Base-by-base conservation (phyloP, 2,329 filamentous ascomycete genomes). In the Didymellaceae sp. region DNA sequence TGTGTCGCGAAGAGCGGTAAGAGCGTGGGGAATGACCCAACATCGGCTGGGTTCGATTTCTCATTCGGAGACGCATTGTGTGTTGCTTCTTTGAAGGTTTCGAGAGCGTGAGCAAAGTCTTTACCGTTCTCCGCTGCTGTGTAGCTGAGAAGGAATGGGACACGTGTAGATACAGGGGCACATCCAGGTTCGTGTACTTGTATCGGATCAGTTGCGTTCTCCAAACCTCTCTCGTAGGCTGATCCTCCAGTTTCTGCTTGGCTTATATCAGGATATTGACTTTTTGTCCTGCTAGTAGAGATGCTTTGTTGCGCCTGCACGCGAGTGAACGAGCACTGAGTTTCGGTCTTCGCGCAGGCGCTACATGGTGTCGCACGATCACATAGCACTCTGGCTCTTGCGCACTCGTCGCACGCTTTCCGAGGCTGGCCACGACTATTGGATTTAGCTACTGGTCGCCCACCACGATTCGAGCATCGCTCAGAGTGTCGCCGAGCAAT, bases 61-160 rank as follows among this genome's bases (percentile, higher is more conserved):
- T n/a, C n/a, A n/a, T 34, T 21, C 5, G 13, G 5, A 9, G 13
- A 0, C 4, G 20, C 11, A 13, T 11, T 5, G 6, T 22, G 13
- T 14, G n/a, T 4, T n/a, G 10, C 1, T 14, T 24, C 13, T 6
- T 24, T 31, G 13, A 24, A 21, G 2, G 38, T 48, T 30, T 42
- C 32, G 6, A 42, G 32, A 9, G 45, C 45, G 1, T 32, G 9
- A 8, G 24, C 32, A 11, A 48, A 32, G 10, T 48, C 45, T 31
- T 42, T 48, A 1, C 31, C 31, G 4, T 31, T 6, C 4, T 22
- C 17, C 8, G 38, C 38, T 9, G 45, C 7, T 1, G 44, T 37
- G 20, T 42, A 48, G 14, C 31, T 48, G n/a, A 48, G 38, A 5
- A 48, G 32, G 13, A 48, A 48, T 1, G 45, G 45, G 6, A 48